Base-by-base conservation (phyloP, 192 early-diverging fungal genomes). In the Irineochytrium annulatum region DNA sequence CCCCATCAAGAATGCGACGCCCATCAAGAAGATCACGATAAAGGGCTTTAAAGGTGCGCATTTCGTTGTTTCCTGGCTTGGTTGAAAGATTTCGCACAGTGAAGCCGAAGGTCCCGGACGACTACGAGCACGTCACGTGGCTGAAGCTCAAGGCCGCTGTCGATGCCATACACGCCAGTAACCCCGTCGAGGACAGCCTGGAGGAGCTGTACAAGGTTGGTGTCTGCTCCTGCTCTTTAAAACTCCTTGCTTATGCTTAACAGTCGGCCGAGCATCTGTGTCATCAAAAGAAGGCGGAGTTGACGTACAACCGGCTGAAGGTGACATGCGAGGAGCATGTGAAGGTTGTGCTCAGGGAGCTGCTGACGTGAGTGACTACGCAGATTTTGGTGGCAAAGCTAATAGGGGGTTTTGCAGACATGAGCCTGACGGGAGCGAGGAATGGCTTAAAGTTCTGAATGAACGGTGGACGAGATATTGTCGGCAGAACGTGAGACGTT, bases 141-240 rank as follows among this genome's bases (percentile, higher is more conserved):
- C 61, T 59, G 26, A 75, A 81, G 19, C 77, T 94, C 3, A 75
- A 86, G 43, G 57, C 52, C 8, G 90, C 90, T 8, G 83, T 94
- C 26, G 72, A 74, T 3, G 87, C 86, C n/a, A 89, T 94, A 30
- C 86, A 89, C 26, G 59, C 72, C 30, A 76, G 73, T 44, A 62
- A 73, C 55, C 80, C 82, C 6, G 80, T 87, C 0, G 55, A 76
- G 3, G 86, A 88, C 57, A 86, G 87, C 27, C 73, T 91, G 13
- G 91, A 93, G 45, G 87, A 88, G 62, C 80, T 91, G n/a, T 94
- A 94, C 71, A 84, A 83, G 51, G 87, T 63, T 22, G 6, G 24
- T 54, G 32, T 37, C 11, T 24, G 5, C 31, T 29, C 35, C 33
- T 59, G 69, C 16, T 49, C 27, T 43, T 43, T 56, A 27, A 58